A percentile compares a stretch with the other conserved stretches of the same genome.
Evolutionary conservation across 352 stramenopile genomes (phyloP).

Genomic region (Nothophytophthora sp.): DNA sequence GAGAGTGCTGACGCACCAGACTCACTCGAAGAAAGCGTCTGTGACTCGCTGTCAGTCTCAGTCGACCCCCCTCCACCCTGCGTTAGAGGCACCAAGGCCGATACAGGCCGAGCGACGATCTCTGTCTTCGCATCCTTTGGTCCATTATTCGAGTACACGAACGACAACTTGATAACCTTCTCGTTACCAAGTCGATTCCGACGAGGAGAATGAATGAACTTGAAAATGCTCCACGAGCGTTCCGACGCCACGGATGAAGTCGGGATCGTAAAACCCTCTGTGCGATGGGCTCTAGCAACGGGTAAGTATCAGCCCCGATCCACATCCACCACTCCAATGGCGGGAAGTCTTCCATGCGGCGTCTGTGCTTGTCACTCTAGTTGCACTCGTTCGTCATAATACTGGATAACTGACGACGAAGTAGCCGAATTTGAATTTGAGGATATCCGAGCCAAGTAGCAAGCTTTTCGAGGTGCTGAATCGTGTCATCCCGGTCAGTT

Average conservation of each 20-base stretch:
- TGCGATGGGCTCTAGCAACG: constrained; percentile 1
- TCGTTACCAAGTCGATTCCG: constrained; percentile 4
- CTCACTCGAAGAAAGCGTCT: too few species aligned
- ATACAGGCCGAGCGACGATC: too few species aligned
- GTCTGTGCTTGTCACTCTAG: neutral
- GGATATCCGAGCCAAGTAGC: constrained; percentile 1
- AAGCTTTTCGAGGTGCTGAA: neutral
- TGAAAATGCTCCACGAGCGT: constrained; percentile 10
- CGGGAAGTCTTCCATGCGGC: neutral
- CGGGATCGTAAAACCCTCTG: constrained; percentile 1
- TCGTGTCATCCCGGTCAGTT: neutral
- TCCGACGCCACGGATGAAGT: constrained; percentile 2
- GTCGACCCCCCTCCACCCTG: too few species aligned
- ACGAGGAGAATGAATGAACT: neutral
- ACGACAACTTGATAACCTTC: neutral
- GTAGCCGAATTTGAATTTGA: neutral
- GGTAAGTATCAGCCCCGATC: neutral
- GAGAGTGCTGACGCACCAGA: too few species aligned
- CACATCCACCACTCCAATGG: constrained; percentile 5
- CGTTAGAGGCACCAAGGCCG: too few species aligned
- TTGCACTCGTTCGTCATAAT: constrained; percentile 3
- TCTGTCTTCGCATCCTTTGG: neutral
- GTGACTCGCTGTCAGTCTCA: too few species aligned
- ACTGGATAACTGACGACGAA: constrained; percentile 1
- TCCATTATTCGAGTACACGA: neutral